phyloP scores from a whole-genome alignment of 1,284 basidiomycete genomes.

The Moesziomyces globuligerus region DNA sequence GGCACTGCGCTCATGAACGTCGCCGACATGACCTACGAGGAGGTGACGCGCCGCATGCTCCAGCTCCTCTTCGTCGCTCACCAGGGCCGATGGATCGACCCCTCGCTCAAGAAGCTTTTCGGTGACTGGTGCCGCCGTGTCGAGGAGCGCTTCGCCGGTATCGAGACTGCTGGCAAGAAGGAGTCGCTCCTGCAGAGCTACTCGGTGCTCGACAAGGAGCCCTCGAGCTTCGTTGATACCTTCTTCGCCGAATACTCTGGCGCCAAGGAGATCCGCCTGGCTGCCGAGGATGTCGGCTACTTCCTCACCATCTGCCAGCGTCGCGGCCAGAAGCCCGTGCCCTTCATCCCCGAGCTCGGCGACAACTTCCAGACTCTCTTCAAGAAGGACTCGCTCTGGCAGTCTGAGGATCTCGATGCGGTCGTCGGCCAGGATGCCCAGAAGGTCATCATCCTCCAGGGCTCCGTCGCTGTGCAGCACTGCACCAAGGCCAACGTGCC shows the following conservation, averaged over 20 bases:
- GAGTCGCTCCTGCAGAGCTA: constrained; percentile 76
- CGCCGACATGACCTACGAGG: constrained; percentile 98
- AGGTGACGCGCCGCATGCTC: constrained; percentile 89
- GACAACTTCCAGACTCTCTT: constrained; percentile 78
- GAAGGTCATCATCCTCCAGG: constrained; percentile 96
- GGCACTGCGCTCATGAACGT: constrained; percentile 80
- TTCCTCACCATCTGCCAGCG: constrained; percentile 95
- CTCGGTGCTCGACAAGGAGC: constrained; percentile 82
- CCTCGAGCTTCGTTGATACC: constrained; percentile 75
- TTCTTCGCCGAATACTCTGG: constrained; percentile 87
- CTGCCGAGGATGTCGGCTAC: constrained; percentile 93
- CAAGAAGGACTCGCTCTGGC: constrained; percentile 91
- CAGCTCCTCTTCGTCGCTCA: constrained; percentile 91
- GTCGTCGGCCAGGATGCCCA: constrained; percentile 94
- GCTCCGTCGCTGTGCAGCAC: constrained; percentile 91
- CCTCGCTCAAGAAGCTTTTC: constrained; percentile 90
- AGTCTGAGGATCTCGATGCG: constrained; percentile 96
- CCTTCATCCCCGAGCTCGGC: constrained; percentile 97
- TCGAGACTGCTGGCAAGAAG: constrained; percentile 56
- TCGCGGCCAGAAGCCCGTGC: constrained; percentile 96
- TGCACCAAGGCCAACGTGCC: constrained; percentile 90
- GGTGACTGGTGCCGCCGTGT: constrained; percentile 92
- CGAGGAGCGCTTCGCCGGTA: constrained; percentile 80
- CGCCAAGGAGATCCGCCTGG: constrained; percentile 84
- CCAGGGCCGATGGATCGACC: constrained; percentile 92